phyloP scores from a whole-genome alignment of 1,284 basidiomycete species.

The Ustilago curta region DNA sequence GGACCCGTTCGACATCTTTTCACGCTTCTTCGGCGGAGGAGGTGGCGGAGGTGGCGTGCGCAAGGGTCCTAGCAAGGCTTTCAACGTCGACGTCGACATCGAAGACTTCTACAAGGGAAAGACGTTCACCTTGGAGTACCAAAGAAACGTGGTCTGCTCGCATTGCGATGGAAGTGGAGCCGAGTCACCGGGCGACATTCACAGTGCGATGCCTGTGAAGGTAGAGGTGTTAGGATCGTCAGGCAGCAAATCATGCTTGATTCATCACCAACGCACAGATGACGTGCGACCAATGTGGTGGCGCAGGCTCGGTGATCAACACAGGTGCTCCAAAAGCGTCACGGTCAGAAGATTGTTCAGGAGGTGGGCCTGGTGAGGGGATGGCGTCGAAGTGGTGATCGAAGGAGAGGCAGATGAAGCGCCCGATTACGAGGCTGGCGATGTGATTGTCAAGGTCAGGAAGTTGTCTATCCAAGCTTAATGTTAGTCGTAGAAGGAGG shows the following conservation, averaged over 20 bases:
- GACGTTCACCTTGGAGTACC: slow-evolving; percentile 56
- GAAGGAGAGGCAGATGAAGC: slow-evolving; percentile 65
- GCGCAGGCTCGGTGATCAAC: slow-evolving; percentile 61
- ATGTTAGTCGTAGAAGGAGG: not conserved
- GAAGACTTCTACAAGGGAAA: slow-evolving; percentile 64
- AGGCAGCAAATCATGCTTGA: slow-evolving; percentile 69
- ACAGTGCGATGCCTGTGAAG: slow-evolving; percentile 61
- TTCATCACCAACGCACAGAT: slow-evolving; percentile 66
- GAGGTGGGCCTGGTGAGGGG: slow-evolving; percentile 64
- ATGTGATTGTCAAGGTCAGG: slow-evolving; percentile 62
- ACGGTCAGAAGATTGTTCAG: slow-evolving; percentile 59
- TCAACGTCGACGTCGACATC: slow-evolving; percentile 61
- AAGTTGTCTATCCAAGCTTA: slow-evolving; percentile 9
- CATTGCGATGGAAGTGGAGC: slow-evolving; percentile 67
- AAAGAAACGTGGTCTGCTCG: slow-evolving; percentile 63
- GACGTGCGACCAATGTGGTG: slow-evolving; percentile 61
- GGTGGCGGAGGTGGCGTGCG: slow-evolving; percentile 48
- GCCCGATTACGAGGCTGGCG: slow-evolving; percentile 65
- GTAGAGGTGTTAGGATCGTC: slow-evolving; percentile 62
- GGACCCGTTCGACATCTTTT: slow-evolving; percentile 67
- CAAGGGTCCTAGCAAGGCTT: slow-evolving; percentile 63
- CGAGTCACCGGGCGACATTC: slow-evolving; percentile 61
- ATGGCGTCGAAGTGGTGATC: slow-evolving; percentile 61
- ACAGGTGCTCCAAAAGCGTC: slow-evolving; percentile 59
- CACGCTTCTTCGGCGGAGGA: slow-evolving; percentile 66